Base-by-base conservation (phyloP, 192 early-diverging fungal genomes). In the Coemansia sp. region DNA sequence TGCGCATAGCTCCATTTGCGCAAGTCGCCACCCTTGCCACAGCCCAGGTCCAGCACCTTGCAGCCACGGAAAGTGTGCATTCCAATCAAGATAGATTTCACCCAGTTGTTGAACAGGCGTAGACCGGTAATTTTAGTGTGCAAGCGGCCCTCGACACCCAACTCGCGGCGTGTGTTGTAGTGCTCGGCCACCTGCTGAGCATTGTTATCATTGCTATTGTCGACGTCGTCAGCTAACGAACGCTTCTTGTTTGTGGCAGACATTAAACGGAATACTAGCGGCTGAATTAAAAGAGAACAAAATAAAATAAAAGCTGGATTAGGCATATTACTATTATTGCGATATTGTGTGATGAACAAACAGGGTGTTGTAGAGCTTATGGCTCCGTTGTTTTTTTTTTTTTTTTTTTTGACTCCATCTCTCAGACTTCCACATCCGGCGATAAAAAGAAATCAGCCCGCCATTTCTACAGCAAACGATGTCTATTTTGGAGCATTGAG, bases 101-200 rank as follows among this genome's bases (percentile, higher is more conserved):
- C 75, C 95, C 96, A 99, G 85, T 99, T 99, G 86, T 99, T 98
- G 77, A 95, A 95, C 63, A 87, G 89, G 46, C 94, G 92, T 57
- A 99, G 73, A 3, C 91, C 88, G 31, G 97, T 87, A 34, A 98
- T 98, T 31, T 82, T 85, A 9, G 95, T 96, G 57, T 94, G 88
- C 67, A 94, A 62, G 36, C 96, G 90, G 27, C 82, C 83, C 29
- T 88, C 86, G 5, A 87, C 77, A 6, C 91, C 94, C 2, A 94
- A 87, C 58, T 95, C 88, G 17, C 91, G 91, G 7, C 94, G 88
- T n/a, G 86, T 82, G 66, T 97, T 97, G 75, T 94, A 94, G 73
- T 94, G 93, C 14, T 86, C 74, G 4, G 91, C 91, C 11, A 94
- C 93, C 31, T 72, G 75, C 53, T 77, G n/a, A 39, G 71, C 77